Percentiles rank a stretch among this genome's conserved stretches.
Conservation (phyloP, 805 yeast species). For the Candida nitratophila region DNA sequence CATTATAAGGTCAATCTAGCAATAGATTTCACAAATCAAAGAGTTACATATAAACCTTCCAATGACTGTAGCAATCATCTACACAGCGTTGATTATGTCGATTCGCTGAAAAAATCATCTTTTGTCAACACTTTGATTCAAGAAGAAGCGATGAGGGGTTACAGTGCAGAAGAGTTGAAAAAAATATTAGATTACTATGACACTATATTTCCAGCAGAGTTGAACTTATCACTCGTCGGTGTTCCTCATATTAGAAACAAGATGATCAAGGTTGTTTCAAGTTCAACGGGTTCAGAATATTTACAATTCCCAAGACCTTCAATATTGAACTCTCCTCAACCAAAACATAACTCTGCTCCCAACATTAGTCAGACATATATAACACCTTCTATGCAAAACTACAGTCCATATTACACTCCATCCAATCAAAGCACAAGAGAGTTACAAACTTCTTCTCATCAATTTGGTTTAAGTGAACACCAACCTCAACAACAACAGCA, state of each 20-base stretch:
- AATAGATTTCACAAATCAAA: neutral
- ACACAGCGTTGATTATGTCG: neutral
- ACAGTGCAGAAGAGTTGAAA: neutral
- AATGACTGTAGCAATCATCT: neutral
- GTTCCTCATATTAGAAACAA: slow-evolving; percentile 2
- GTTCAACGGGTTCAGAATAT: neutral
- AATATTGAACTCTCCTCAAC: neutral
- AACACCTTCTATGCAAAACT: neutral
- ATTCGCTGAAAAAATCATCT: neutral
- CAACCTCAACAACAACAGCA: neutral
- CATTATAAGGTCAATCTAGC: neutral
- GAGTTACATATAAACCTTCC: neutral
- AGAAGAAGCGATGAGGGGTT: slow-evolving; percentile 1
- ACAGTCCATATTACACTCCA: neutral
- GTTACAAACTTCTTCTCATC: neutral
- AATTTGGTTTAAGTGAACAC: neutral
- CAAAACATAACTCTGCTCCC: neutral
- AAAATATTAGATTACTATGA: slow-evolving; percentile 1
- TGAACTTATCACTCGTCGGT: neutral
- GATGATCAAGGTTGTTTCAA: neutral
- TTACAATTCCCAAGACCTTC: neutral
- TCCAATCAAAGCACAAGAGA: neutral
- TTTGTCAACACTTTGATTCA: slow-evolving; percentile 1
- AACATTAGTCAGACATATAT: neutral
- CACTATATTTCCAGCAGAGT: neutral